A percentile compares a stretch with the other conserved stretches of the same genome.
Evolutionary conservation across 129 eudicot species (phyloP).

Genomic region (Oenanthe sinensis): DNA sequence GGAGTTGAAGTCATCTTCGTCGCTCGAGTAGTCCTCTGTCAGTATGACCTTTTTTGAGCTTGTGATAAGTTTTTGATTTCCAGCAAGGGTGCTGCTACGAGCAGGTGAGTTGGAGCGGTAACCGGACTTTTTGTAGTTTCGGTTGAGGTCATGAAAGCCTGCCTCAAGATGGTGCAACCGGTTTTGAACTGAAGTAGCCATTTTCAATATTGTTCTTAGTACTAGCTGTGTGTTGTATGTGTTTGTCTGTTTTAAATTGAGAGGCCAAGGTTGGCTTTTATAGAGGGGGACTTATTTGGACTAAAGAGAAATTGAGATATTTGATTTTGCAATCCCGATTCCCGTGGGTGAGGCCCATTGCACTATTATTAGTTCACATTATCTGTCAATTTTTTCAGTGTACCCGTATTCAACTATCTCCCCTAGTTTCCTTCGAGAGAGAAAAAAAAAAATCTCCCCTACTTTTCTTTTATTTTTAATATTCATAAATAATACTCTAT

Average conservation of each 20-base stretch:
- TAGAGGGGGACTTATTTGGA: background rate
- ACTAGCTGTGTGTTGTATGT: background rate
- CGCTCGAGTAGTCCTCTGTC: slow-evolving; percentile 25
- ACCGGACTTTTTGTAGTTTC: slow-evolving; percentile 10
- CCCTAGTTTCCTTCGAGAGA: background rate
- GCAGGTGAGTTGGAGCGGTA: slow-evolving; percentile 52
- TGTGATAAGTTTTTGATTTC: background rate
- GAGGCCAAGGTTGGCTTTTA: background rate
- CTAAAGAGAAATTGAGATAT: background rate
- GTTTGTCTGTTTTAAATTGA: background rate
- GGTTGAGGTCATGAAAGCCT: slow-evolving; percentile 28
- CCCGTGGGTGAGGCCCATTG: background rate
- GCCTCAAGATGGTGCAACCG: slow-evolving; percentile 42
- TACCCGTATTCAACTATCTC: background rate
- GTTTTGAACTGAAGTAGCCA: slow-evolving; percentile 90
- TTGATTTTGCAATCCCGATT: background rate
- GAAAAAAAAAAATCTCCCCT: too few relatives aligned
- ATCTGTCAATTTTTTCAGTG: background rate
- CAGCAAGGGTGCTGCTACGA: slow-evolving; percentile 16
- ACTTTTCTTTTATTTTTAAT: too few relatives aligned
- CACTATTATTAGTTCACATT: background rate
- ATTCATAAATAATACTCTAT: too few relatives aligned
- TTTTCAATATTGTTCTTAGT: background rate
- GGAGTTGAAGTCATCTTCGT: slow-evolving; percentile 31
- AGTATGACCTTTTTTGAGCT: background rate